Evolutionary conservation across 1,284 basidiomycete species (phyloP), one percentile per base, ranked within the genome.

Genomic region (Moesziomyces aphidis): DNA sequence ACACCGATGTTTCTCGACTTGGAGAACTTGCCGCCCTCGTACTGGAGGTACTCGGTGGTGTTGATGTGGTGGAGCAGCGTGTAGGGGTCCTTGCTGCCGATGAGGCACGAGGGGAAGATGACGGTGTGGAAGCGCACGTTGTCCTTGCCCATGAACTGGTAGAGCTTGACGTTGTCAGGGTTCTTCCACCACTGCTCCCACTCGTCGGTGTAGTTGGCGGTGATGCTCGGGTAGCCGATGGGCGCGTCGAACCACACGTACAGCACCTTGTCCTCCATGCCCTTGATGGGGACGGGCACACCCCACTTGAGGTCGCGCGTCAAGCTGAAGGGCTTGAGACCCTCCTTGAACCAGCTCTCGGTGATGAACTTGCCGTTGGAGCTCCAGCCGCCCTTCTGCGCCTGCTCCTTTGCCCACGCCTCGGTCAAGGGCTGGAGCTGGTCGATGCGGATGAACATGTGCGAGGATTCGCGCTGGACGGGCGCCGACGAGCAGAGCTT

Each of bases 121-220:
- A 99, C 91, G 1, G 94, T 95, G 86, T 99, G 97, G 90, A 99
- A 99, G 85, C 96, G 97, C 60, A 95, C 93, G 78, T 97, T 84
- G 77, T 84, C 82, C 77, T 86, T 86, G 78, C 86, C 86, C 97
- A 99, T 99, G 88, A 99, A 99, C 86, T 99, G 97, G 87, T 94
- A 97, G 56, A 99, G 87, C 77, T 90, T 89, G 75, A 99, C 95
- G 79, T 98, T 89, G 77, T 94, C 88, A 5, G 93, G 93, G 84
- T 96, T 93, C 85, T 93, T 91, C 97, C 97, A 99, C 97, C 97
- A 99, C 85, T 91, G 88, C 85, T 92, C 90, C 97, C 97, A 99
- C 73, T 97, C 91, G 50, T 91, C 87, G 23, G 94, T 97, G 87
- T 97, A 96, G 84, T 92, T 93, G 60, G 95, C 94, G 7, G 96